These are phyloP conservation scores for Thielaviopsis punctulata DNA, from an alignment of 2,329 filamentous ascomycete species.

Conservation along the genomic window DNA sequence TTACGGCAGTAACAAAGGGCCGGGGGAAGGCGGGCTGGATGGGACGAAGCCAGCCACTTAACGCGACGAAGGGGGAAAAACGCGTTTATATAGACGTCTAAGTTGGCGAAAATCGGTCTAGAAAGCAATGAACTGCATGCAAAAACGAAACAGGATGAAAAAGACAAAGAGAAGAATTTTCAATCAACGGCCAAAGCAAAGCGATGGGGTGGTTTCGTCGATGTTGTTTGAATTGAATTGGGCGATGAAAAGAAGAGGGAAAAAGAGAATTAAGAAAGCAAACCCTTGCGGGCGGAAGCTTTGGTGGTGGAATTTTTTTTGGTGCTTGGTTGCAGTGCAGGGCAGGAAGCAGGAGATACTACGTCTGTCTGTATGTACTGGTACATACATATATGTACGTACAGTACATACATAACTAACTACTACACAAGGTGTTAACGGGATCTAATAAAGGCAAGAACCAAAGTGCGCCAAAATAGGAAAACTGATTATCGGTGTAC, in stretches of 20 bases:
- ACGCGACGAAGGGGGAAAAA: conserved; percentile 6
- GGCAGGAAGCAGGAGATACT: neutral
- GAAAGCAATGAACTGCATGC: neutral
- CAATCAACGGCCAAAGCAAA: neutral
- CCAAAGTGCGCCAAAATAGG: neutral
- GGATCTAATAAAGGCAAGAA: neutral
- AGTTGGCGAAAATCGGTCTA: neutral
- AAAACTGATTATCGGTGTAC: neutral
- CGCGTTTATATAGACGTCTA: neutral
- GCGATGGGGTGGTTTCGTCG: neutral
- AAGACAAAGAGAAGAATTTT: no score
- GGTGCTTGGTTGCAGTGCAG: neutral
- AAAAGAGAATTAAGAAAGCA: neutral
- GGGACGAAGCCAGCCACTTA: conserved; percentile 7
- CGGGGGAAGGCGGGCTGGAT: conserved; percentile 2
- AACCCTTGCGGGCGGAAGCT: neutral
- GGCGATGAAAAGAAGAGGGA: neutral
- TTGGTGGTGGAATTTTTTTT: neutral
- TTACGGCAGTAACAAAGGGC: conserved; percentile 30
- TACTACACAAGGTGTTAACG: no score
- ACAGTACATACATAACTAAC: no score
- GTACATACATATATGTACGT: neutral
- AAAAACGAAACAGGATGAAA: neutral
- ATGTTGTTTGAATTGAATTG: neutral
- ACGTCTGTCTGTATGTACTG: no score